Conservation (phyloP, 768 basidiomycete genomes). For the Coprinopsis cinerea region DNA sequence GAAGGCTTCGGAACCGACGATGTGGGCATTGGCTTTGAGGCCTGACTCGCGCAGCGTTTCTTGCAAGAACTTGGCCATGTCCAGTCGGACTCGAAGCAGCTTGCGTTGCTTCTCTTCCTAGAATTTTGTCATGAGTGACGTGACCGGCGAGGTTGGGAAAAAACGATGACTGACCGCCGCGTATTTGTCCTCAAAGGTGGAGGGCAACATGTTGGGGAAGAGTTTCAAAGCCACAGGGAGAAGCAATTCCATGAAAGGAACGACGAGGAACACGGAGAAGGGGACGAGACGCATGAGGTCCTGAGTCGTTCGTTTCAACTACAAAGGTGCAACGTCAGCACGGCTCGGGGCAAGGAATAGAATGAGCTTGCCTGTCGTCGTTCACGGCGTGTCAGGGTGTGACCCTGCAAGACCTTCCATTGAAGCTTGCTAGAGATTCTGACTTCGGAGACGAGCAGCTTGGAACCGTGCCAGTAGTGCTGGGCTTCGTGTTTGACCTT, state of each 20-base stretch:
- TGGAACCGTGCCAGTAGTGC: constrained; percentile 97
- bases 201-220: constrained; percentile 98
- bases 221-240: constrained; percentile 94
- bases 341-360: neutral
- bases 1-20: constrained; percentile 92
- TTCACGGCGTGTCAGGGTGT: constrained; percentile 86
- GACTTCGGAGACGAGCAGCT: constrained; percentile 91
- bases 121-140: too few species aligned
- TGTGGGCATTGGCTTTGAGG: constrained; percentile 87
- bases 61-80: constrained; percentile 99
- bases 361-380: constrained; percentile 67
- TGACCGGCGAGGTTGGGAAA: constrained; percentile 4
- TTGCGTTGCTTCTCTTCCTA: constrained; percentile 99
- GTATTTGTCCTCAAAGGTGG: constrained; percentile 96
- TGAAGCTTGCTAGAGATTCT: constrained; percentile 83
- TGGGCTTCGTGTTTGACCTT: constrained; percentile 92
- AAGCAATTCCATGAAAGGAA: constrained; percentile 98
- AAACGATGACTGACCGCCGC: constrained; percentile 54
- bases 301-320: constrained; percentile 91
- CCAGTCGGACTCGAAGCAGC: constrained; percentile 86
- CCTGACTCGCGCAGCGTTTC: constrained; percentile 95
- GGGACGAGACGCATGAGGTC: constrained; percentile 91
- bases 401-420: constrained; percentile 90
- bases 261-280: constrained; percentile 89
- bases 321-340: constrained; percentile 3